phyloP scores from a whole-genome alignment of 192 early-diverging fungal species.

The Backusella parvicylindrica region DNA sequence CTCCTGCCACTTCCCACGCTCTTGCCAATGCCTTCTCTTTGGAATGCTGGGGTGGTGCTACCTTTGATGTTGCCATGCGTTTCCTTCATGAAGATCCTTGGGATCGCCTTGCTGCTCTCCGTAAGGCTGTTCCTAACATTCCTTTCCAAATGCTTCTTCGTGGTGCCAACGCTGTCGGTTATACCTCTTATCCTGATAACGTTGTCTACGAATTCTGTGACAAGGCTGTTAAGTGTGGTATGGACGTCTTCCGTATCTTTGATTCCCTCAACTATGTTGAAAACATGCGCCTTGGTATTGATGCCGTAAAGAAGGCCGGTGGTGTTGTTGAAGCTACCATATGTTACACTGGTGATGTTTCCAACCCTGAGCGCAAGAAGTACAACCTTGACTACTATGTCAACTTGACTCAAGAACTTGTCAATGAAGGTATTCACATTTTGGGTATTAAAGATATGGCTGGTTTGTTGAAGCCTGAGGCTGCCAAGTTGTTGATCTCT shows the following conservation, averaged over 20 bases:
- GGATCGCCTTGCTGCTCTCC: constrained; percentile 85
- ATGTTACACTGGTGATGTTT: constrained; percentile 93
- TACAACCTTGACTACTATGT: constrained; percentile 92
- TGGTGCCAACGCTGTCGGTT: constrained; percentile 97
- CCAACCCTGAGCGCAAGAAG: constrained; percentile 77
- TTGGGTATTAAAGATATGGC: constrained; percentile 97
- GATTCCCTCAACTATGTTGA: constrained; percentile 97
- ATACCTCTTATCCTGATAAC: constrained; percentile 97
- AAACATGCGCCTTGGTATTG: constrained; percentile 93
- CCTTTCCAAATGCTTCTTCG: constrained; percentile 99
- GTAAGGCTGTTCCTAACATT: constrained; percentile 88
- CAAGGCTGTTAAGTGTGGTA: constrained; percentile 82
- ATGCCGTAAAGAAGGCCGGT: constrained; percentile 89
- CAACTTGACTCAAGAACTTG: constrained; percentile 84
- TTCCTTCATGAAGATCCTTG: constrained; percentile 97
- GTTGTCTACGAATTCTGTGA: constrained; percentile 95
- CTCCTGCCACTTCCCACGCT: constrained; percentile 83
- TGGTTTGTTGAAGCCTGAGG: constrained; percentile 89
- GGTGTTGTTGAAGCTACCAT: constrained; percentile 93
- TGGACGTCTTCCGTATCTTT: constrained; percentile 98
- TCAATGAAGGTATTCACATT: constrained; percentile 89
- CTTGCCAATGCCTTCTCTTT: constrained; percentile 86
- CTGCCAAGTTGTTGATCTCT: constrained; percentile 82
- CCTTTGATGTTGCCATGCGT: constrained; percentile 95
- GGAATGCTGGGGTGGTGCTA: constrained; percentile 98